Percentiles rank a stretch among this genome's conserved stretches.
phyloP scores from a whole-genome alignment of 2,329 filamentous ascomycete species.

The Neonectria faginata region DNA sequence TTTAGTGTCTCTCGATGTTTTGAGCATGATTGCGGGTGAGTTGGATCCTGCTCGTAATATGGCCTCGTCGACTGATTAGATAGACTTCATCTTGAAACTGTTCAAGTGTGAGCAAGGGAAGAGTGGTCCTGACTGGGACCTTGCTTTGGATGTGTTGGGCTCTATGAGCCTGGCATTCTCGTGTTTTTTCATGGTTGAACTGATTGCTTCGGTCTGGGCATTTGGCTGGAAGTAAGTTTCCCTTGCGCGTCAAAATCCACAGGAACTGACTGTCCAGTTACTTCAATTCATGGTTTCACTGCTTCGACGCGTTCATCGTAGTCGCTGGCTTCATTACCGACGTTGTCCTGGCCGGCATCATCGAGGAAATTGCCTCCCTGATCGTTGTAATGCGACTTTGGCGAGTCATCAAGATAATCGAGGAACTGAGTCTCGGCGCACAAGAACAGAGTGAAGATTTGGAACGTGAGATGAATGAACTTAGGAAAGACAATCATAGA shows the following conservation, averaged over 20 bases:
- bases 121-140: constrained; percentile 22
- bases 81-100: constrained; percentile 26
- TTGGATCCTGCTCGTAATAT: neutral
- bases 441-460: constrained; percentile 71
- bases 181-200: constrained; percentile 73
- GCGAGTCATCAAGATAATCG: constrained; percentile 77
- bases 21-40: constrained; percentile 31
- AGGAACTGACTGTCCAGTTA: constrained; percentile 56
- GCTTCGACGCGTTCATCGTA: constrained; percentile 74
- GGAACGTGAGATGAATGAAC: constrained; percentile 61
- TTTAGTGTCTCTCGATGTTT: constrained; percentile 29
- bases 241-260: neutral
- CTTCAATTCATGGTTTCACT: constrained; percentile 69
- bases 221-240: constrained; percentile 68
- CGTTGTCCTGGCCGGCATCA: constrained; percentile 67
- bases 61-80: neutral
- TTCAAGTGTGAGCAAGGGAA: constrained; percentile 30
- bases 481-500: constrained; percentile 60
- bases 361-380: constrained; percentile 74
- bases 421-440: constrained; percentile 74
- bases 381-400: constrained; percentile 75
- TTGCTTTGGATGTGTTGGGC: constrained; percentile 19
- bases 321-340: constrained; percentile 71
- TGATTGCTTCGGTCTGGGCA: constrained; percentile 68
- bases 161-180: constrained; percentile 68